Base-by-base conservation (phyloP, 495 filamentous ascomycete species). In the Penicillium paxilli region DNA sequence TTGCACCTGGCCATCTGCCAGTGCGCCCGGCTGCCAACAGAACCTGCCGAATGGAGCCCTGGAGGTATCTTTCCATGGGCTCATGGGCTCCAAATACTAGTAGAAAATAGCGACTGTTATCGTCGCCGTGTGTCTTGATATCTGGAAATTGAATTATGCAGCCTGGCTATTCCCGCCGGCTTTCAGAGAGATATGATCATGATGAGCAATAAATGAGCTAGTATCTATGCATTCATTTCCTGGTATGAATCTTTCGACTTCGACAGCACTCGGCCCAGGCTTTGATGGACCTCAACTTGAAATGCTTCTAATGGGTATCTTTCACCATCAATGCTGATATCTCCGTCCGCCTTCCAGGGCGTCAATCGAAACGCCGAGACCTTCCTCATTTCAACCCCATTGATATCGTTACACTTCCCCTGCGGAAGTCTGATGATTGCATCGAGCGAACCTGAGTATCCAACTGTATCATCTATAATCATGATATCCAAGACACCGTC, bases 321-420 rank as follows among this genome's bases (percentile, higher is more conserved):
- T 68, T 97, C 92, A 19, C 92, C 92, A 62, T 97, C 92, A 59
- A 97, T 88, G 64, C 89, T 91, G 64, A 97, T 91, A 67, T 88
- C 92, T 4, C 92, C 90, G 42, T 70, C 75, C 5, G 17, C 10
- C 12, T 42, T 23, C 40, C 17, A 42, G 10, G 40, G 40, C 17
- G 19, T 55, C 71, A 77, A 9, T 84, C 84, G 4, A 76, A 79
- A 45, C 88, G 88, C 7, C 91, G 82, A 4, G 79, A 80, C 0
- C 82, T 71, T 54, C 94, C 74, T 42, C 40, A 42, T 42, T n/a
- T 42, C 19, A 3, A 42, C 40, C 21, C 23, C 40, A 12, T 21
- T 20, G 10, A 42, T 51, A 86, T 80, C 21, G 80, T 69, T 26
- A 92, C 64, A 19, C 84, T 78, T 11, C 75, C 80, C 10, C 78